Base-by-base conservation (phyloP, 2,329 filamentous ascomycete genomes). In the Fusarium sp. region DNA sequence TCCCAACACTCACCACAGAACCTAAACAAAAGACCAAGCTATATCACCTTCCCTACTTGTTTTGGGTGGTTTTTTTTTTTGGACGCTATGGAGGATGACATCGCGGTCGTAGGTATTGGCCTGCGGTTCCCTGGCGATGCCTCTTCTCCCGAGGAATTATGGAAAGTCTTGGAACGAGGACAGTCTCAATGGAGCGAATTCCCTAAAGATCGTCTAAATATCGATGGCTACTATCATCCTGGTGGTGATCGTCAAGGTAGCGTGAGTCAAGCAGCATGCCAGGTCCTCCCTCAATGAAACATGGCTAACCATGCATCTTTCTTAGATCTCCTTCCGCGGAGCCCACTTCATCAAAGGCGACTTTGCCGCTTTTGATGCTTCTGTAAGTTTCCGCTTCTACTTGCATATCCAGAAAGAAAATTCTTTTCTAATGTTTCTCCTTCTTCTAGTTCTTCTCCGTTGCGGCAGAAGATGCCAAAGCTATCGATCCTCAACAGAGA, bases 401-500 rank as follows among this genome's bases (percentile, higher is more conserved):
- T 14, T 30, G 1, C 6, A 14, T 30, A 30, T 14, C 6, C 12
- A 30, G 11, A n/a, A n/a, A n/a, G 6, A 37, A 10, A 37, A 11
- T n/a, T 18, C 40, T 42, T 41, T n/a, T 30, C 61, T 70, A 41
- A 67, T 30, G 9, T 20, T 44, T 18, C 11, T n/a, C 14, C 10
- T 61, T 30, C n/a, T 25, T 53, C 25, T 45, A 86, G 84, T 87
- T 87, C 75, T 87, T 87, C 70, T 81, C 81, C 0, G 79, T 87
- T 6, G 78, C 84, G 0, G 79, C 83, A 1, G 82, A 84, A 20
- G 85, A 87, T 54, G 85, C 85, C 20, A 81, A 81, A 25, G 84
- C 86, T 5, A 84, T 87, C 58, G 86, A 88, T 53, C 85, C 85
- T 9, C 84, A 86, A 59, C 84, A 86, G 67, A 77, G 85, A n/a